Conservation (phyloP, 202 grass and related monocot genomes). For the Musa balbisiana region DNA sequence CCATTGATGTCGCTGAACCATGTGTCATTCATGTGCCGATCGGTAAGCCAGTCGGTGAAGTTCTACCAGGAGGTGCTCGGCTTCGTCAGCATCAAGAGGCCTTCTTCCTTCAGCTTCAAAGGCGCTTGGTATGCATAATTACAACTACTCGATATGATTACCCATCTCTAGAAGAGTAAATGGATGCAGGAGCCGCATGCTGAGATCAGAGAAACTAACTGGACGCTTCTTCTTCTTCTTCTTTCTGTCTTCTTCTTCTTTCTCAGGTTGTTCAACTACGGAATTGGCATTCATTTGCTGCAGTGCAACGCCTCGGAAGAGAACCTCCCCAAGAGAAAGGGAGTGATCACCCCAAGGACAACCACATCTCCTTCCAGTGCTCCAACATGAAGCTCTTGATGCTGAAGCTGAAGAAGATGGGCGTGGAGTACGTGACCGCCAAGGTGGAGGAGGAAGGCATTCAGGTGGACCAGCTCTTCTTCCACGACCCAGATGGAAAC, state of each 20-base stretch:
- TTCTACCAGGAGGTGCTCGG: conserved; percentile 25
- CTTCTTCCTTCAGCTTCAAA: conserved; percentile 24
- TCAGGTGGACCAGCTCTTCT: conserved; percentile 80
- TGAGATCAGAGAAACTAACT: no score
- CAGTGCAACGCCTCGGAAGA: background rate
- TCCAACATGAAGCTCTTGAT: conserved; percentile 70
- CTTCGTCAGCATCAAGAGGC: conserved; percentile 16
- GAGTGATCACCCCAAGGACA: conserved; percentile 24
- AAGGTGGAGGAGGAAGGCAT: conserved; percentile 66
- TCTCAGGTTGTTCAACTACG: conserved; percentile 25
- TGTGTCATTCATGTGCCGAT: conserved; percentile 22
- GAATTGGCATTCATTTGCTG: conserved; percentile 24
- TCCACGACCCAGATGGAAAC: conserved; percentile 77
- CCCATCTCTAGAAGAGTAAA: no score
- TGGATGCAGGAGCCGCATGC: no score
- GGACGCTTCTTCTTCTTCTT: background rate
- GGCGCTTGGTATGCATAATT: conserved; percentile 13
- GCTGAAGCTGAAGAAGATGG: conserved; percentile 45
- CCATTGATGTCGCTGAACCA: conserved; percentile 23
- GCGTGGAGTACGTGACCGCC: conserved; percentile 34
- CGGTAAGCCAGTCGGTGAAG: conserved; percentile 7
- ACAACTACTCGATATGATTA: background rate
- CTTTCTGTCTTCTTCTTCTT: background rate
- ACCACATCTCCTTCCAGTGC: conserved; percentile 41
- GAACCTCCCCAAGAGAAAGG: conserved; percentile 1